These are phyloP conservation scores for Withania somnifera DNA, from an alignment of 305 asterid species.

Conservation along the genomic window DNA sequence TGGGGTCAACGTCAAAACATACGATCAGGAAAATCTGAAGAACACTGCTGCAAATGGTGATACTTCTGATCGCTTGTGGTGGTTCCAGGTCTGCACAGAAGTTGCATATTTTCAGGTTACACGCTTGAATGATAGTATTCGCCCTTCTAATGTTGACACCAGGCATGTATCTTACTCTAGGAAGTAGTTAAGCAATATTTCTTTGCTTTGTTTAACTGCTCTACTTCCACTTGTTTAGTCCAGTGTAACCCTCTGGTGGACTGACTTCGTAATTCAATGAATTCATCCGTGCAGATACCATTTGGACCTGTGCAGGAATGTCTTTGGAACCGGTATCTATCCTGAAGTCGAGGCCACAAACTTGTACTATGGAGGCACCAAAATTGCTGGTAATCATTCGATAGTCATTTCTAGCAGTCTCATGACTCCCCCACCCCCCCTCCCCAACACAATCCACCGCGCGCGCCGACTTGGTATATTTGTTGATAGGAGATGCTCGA, in stretches of 20 bases:
- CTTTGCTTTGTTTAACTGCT: neutral
- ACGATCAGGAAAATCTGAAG: conserved; percentile 63
- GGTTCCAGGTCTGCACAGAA: conserved; percentile 99
- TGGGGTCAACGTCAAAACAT: conserved; percentile 56
- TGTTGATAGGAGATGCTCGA: neutral
- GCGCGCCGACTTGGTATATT: too few species aligned
- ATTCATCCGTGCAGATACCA: conserved; percentile 61
- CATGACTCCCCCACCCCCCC: neutral
- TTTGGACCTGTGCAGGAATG: conserved; percentile 89
- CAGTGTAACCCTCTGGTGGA: neutral
- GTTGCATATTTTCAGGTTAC: conserved; percentile 99
- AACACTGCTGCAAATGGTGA: conserved; percentile 26
- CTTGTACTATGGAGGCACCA: conserved; percentile 83
- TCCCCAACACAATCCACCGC: too few species aligned
- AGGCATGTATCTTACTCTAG: conserved; percentile 31
- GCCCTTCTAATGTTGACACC: conserved; percentile 64
- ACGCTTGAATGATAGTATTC: conserved; percentile 84
- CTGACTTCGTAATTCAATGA: conserved; percentile 7
- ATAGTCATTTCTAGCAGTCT: neutral
- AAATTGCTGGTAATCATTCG: conserved; percentile 56
- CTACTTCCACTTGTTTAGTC: neutral
- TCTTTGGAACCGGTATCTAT: conserved; percentile 58
- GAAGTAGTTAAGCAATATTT: neutral
- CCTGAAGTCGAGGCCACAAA: conserved; percentile 86
- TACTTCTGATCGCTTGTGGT: conserved; percentile 76